Conservation (phyloP, 78 protist genomes). For the Neovahlkampfia damariscottae region DNA sequence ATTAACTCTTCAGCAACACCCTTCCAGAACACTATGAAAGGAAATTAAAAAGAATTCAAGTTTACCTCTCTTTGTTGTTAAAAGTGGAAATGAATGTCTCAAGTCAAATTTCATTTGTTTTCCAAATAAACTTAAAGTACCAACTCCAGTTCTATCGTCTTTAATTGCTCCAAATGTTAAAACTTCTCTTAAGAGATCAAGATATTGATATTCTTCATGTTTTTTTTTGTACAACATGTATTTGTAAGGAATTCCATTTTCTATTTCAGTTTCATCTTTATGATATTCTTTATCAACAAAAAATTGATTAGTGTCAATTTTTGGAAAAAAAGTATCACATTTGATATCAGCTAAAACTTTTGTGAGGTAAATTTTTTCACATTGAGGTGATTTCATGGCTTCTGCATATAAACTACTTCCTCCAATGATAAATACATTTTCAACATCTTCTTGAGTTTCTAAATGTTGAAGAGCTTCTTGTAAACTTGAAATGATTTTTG, state of each 20-base stretch:
- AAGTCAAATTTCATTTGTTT: slow-evolving; percentile 53
- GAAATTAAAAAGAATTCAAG: too few species aligned
- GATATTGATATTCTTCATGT: slow-evolving; percentile 59
- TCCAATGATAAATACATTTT: slow-evolving; percentile 1
- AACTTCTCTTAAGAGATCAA: slow-evolving; percentile 45
- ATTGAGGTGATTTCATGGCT: neutral
- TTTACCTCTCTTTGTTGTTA: slow-evolving; percentile 84
- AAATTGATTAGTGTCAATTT: neutral
- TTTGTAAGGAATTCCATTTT: neutral
- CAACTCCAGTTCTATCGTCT: slow-evolving; percentile 79
- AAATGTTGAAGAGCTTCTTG: too few species aligned
- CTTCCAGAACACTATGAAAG: slow-evolving; percentile 75
- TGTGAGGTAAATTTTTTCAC: neutral
- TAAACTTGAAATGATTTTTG: too few species aligned
- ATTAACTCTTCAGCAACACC: slow-evolving; percentile 83
- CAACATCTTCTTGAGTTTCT: too few species aligned
- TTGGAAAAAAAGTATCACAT: neutral
- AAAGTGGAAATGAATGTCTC: slow-evolving; percentile 63
- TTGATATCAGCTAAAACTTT: neutral
- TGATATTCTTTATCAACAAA: neutral
- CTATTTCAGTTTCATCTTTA: neutral
- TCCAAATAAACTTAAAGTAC: slow-evolving; percentile 50
- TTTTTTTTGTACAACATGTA: neutral
- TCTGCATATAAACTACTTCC: slow-evolving; percentile 5
- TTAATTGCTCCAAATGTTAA: slow-evolving; percentile 30